Base-by-base conservation (phyloP, 495 filamentous ascomycete species). In the Penicillium ucsense region DNA sequence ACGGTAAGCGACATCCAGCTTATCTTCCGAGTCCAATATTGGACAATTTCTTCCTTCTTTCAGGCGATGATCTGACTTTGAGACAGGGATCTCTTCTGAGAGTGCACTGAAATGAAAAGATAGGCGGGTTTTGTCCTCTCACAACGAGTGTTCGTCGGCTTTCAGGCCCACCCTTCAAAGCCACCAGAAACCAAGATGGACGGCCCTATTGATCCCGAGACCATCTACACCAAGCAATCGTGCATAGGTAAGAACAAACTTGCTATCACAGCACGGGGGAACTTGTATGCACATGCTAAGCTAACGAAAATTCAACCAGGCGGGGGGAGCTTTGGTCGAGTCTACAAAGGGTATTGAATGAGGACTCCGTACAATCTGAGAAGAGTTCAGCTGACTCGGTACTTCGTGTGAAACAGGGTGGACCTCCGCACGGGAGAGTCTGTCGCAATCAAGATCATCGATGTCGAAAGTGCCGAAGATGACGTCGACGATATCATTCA, bases 401-500 rank as follows among this genome's bases (percentile, higher is more conserved):
- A 6, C 27, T 11, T 28, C 31, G 9, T 8, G 2, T 43, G 31
- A 27, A 33, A 4, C 12, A 94, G 88, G 28, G 83, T 95, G 41
- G 86, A 95, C 66, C 87, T 84, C 56, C 77, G 83, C 3, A 90
- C 84, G 8, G 89, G 88, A 39, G 82, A 89, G 62, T 80, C 87
- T 8, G 88, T 95, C 8, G 90, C 89, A 20, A 95, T 94, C 70
- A 99, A 96, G 62, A 76, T 95, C 51, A 96, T 99, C 62, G 92
- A 99, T 57, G 89, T 99, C 52, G 92, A 99, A 65, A 92, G 88
- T 63, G 92, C 89, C 59, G 92, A 96, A 66, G 92, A 99, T 58
- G 92, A 99, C 63, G 92, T 99, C 41, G 88, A 94, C 64, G 92
- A 99, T 66, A 97, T 99, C 58, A 95, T 97, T 57, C 88, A 95